Conservation (phyloP, 768 basidiomycete genomes). For the Boletus vinaceobasis region DNA sequence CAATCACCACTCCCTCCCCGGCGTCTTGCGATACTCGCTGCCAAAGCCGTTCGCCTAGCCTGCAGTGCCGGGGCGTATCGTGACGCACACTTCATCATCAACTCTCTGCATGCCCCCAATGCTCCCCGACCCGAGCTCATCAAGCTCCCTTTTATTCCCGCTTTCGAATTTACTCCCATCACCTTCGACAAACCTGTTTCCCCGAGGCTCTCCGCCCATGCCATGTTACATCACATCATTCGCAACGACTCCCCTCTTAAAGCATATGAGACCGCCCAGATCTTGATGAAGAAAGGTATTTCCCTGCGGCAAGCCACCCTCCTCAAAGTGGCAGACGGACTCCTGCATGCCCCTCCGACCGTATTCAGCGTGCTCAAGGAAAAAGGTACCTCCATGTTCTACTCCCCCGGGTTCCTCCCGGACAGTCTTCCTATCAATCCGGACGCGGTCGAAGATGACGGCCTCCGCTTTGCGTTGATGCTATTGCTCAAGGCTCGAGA, state of each 20-base stretch:
- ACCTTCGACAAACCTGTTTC: conserved; percentile 51
- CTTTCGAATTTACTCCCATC: conserved; percentile 39
- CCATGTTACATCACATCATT: conserved; percentile 61
- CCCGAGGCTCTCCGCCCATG: conserved; percentile 58
- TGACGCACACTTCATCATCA: conserved; percentile 57
- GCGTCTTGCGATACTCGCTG: conserved; percentile 35
- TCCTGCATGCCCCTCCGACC: conserved; percentile 24
- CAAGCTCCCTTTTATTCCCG: conserved; percentile 24
- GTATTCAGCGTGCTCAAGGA: conserved; percentile 17
- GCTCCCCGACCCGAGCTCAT: conserved; percentile 1
- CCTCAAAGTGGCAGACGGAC: conserved; percentile 34
- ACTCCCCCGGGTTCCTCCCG: conserved; percentile 11
- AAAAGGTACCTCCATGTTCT: conserved; percentile 16
- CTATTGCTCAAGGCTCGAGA: conserved; percentile 53
- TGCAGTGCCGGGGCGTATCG: conserved; percentile 40
- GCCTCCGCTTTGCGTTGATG: conserved; percentile 48
- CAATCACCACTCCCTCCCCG: background rate
- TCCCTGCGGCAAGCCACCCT: conserved; percentile 49
- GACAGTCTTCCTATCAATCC: conserved; percentile 30
- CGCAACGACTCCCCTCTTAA: conserved; percentile 46
- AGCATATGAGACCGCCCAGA: conserved; percentile 46
- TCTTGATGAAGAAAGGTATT: conserved; percentile 55
- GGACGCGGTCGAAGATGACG: conserved; percentile 36
- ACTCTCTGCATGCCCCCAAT: conserved; percentile 49
- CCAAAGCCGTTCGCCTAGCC: conserved; percentile 50